Evolutionary conservation across 2,329 filamentous ascomycete species (phyloP).

Genomic region (Dothideomycetidae sp.): DNA sequence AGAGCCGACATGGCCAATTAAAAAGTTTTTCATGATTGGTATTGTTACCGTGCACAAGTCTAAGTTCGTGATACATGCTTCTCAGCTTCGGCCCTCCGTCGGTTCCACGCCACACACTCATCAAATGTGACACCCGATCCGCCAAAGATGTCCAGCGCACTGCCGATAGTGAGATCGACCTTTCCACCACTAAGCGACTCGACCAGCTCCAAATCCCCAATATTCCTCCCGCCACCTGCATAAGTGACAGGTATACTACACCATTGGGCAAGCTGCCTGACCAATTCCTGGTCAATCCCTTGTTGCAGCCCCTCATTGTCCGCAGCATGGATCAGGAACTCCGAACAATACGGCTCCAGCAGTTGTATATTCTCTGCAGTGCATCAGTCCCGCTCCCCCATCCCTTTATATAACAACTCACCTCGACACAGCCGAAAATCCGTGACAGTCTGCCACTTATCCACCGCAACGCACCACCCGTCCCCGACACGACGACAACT

Average conservation of each 20-base stretch:
- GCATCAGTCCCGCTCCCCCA: conserved; percentile 4
- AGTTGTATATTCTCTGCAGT: conserved; percentile 57
- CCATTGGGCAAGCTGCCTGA: conserved; percentile 65
- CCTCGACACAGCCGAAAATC: conserved; percentile 88
- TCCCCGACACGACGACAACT: conserved; percentile 68
- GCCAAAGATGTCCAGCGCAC: conserved; percentile 90
- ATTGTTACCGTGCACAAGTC: too few species aligned
- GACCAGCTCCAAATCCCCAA: conserved; percentile 72
- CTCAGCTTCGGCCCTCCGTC: conserved; percentile 2
- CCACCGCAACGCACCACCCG: conserved; percentile 94
- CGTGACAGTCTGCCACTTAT: conserved; percentile 97
- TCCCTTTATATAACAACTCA: conserved; percentile 25
- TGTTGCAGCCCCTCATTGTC: conserved; percentile 90
- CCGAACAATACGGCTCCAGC: conserved; percentile 83
- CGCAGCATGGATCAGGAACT: conserved; percentile 93
- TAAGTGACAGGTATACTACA: conserved; percentile 90
- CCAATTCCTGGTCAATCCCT: conserved; percentile 78
- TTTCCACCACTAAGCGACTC: conserved; percentile 63
- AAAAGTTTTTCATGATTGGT: neutral
- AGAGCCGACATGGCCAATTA: too few species aligned
- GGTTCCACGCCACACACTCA: conserved; percentile 82
- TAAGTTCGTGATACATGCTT: conserved; percentile 7
- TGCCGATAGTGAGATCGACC: conserved; percentile 90
- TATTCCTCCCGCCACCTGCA: conserved; percentile 74
- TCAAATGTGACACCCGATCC: conserved; percentile 74